Evolutionary conservation across 1,139 yeast species (phyloP).

Genomic region (Suhomyces chickasaworum): DNA sequence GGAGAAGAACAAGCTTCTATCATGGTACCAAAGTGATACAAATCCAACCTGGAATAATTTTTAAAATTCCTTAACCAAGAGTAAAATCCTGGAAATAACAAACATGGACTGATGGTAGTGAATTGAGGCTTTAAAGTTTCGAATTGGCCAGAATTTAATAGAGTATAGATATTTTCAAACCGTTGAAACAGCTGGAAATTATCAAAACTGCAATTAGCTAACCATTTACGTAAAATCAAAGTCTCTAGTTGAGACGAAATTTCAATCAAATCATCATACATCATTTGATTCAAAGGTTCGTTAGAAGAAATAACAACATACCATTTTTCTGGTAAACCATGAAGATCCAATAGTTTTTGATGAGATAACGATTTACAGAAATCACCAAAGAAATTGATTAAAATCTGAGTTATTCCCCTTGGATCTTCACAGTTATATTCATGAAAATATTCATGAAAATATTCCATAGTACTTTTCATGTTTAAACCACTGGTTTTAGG

Average conservation of each 20-base stretch:
- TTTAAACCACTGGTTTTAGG: background rate
- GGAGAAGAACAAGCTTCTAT: conserved; percentile 9
- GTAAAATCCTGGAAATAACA: conserved; percentile 32
- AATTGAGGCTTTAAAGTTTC: conserved; percentile 2
- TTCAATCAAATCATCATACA: background rate
- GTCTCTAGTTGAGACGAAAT: conserved; percentile 15
- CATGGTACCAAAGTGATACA: conserved; percentile 6
- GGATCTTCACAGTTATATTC: too few species aligned
- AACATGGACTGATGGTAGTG: conserved; percentile 26
- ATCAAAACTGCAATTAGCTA: conserved; percentile 20
- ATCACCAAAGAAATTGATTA: background rate
- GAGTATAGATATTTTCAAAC: conserved; percentile 26
- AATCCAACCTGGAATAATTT: conserved; percentile 2
- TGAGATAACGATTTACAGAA: background rate
- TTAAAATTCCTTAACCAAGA: conserved; percentile 14
- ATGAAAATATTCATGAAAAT: too few species aligned
- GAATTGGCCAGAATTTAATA: conserved; percentile 1
- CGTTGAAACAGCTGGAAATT: conserved; percentile 16
- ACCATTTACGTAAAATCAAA: conserved; percentile 22
- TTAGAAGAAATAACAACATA: background rate
- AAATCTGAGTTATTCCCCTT: background rate
- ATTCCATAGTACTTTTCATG: background rate
- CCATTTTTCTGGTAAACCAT: conserved; percentile 5
- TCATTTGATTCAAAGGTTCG: background rate
- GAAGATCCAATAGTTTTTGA: background rate